Percentiles rank a stretch among this genome's conserved stretches.
phyloP scores from a whole-genome alignment of 2,329 filamentous ascomycete genomes.

The Cytospora schulzeri region DNA sequence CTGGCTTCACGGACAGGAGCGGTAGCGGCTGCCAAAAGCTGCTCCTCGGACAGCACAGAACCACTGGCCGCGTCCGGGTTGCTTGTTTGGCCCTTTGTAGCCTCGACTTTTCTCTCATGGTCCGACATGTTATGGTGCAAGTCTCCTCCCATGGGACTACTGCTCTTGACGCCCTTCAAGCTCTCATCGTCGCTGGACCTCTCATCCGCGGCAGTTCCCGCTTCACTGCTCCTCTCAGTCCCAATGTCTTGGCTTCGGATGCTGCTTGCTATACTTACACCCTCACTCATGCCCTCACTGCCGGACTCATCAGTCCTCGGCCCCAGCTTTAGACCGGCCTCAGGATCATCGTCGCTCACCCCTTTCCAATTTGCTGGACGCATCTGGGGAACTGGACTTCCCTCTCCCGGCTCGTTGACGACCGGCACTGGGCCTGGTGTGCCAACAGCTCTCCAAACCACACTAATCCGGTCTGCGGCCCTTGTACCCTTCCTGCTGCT shows the following conservation, averaged over 20 bases:
- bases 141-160: conserved; percentile 11
- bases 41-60: conserved; percentile 3
- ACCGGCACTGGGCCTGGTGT: conserved; percentile 38
- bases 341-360: conserved; percentile 47
- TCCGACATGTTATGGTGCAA: conserved; percentile 17
- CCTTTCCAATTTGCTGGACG: conserved; percentile 76
- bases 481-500: conserved; percentile 78
- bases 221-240: neutral
- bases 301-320: conserved; percentile 65
- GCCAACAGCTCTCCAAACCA: conserved; percentile 71
- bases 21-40: conserved; percentile 4
- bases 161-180: conserved; percentile 29
- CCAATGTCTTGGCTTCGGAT: conserved; percentile 46
- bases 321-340: conserved; percentile 66
- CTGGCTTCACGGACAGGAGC: conserved; percentile 6
- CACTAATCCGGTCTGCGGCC: conserved; percentile 78
- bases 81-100: conserved; percentile 17
- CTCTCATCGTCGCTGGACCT: conserved; percentile 33
- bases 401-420: conserved; percentile 66
- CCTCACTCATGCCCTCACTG: conserved; percentile 66
- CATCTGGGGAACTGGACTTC: conserved; percentile 71
- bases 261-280: conserved; percentile 74
- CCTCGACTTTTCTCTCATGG: conserved; percentile 24
- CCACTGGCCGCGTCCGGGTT: conserved; percentile 24
- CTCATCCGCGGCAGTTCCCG: conserved; percentile 26